Conservation (phyloP, 306 rosid species). For the Crotalaria pallida region DNA sequence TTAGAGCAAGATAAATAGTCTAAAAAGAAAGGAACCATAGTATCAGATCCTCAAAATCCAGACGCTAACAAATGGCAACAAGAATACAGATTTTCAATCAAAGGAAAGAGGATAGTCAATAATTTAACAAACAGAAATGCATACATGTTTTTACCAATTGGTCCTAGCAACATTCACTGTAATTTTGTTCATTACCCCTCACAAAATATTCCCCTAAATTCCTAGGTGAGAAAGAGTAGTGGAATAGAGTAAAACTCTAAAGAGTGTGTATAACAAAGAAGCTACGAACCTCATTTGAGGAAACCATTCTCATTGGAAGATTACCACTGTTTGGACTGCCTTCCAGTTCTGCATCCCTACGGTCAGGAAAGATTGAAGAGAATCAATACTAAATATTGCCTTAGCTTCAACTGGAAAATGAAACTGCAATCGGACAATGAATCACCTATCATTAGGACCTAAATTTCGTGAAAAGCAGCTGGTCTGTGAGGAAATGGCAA, state of each 20-base stretch:
- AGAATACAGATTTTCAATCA: background rate
- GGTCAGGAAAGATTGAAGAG: background rate
- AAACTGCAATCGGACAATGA: background rate
- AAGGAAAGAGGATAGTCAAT: background rate
- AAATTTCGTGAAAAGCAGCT: slow-evolving; percentile 17
- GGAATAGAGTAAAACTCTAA: background rate
- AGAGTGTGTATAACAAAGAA: background rate
- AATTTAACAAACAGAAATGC: background rate
- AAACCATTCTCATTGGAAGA: slow-evolving; percentile 41
- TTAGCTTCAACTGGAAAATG: background rate
- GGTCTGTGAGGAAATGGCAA: slow-evolving; percentile 19
- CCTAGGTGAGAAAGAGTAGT: background rate
- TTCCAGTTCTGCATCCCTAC: slow-evolving; percentile 38
- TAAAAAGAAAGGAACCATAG: background rate
- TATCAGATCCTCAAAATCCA: slow-evolving; percentile 1
- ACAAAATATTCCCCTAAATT: background rate
- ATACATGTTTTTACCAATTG: background rate
- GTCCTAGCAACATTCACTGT: background rate
- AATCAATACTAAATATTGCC: background rate
- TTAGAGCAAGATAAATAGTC: slow-evolving; percentile 11
- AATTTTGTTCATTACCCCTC: background rate
- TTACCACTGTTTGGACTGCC: slow-evolving; percentile 12
- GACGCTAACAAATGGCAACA: slow-evolving; percentile 8
- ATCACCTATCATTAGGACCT: slow-evolving; percentile 37
- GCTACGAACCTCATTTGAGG: slow-evolving; percentile 68